Percentiles rank a stretch among this genome's conserved stretches.
Conservation (phyloP, 805 yeast genomes). For the Saccharomycopsis babjevae region DNA sequence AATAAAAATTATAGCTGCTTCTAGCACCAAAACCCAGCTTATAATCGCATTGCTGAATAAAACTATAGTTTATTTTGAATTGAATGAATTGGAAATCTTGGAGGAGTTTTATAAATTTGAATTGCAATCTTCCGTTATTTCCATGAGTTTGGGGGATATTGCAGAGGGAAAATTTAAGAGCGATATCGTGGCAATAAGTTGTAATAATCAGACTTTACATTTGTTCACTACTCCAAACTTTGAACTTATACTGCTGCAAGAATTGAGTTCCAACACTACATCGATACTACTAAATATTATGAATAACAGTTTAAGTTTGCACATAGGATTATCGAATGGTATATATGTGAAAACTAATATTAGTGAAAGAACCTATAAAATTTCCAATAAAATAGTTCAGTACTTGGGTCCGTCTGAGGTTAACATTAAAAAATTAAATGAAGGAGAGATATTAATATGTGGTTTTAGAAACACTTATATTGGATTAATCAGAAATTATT, state of each 20-base stretch:
- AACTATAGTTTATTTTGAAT: constrained; percentile 76
- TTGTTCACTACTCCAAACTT: constrained; percentile 47
- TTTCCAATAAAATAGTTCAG: constrained; percentile 54
- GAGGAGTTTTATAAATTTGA: constrained; percentile 60
- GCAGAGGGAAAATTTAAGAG: constrained; percentile 39
- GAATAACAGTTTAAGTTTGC: constrained; percentile 34
- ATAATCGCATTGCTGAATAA: constrained; percentile 61
- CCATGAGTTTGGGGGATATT: constrained; percentile 38
- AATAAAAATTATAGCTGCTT: constrained; percentile 45
- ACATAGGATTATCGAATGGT: constrained; percentile 80
- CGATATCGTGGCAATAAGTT: constrained; percentile 57
- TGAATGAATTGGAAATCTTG: constrained; percentile 50
- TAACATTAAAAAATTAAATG: constrained; percentile 30
- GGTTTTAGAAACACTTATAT: constrained; percentile 21
- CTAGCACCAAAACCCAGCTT: constrained; percentile 59
- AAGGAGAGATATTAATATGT: constrained; percentile 24
- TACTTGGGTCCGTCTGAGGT: constrained; percentile 68
- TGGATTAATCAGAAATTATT: constrained; percentile 9
- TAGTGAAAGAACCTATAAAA: constrained; percentile 49
- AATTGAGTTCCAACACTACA: constrained; percentile 39
- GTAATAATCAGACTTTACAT: constrained; percentile 59
- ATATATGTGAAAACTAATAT: constrained; percentile 57
- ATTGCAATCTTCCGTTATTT: constrained; percentile 39
- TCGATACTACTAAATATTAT: constrained; percentile 30
- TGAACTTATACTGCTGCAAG: constrained; percentile 54